Percentiles rank a stretch among this genome's conserved stretches.
These are phyloP conservation scores for Apiotrichum gamsii DNA, from an alignment of 1,284 basidiomycete species.

Conservation along the genomic window DNA sequence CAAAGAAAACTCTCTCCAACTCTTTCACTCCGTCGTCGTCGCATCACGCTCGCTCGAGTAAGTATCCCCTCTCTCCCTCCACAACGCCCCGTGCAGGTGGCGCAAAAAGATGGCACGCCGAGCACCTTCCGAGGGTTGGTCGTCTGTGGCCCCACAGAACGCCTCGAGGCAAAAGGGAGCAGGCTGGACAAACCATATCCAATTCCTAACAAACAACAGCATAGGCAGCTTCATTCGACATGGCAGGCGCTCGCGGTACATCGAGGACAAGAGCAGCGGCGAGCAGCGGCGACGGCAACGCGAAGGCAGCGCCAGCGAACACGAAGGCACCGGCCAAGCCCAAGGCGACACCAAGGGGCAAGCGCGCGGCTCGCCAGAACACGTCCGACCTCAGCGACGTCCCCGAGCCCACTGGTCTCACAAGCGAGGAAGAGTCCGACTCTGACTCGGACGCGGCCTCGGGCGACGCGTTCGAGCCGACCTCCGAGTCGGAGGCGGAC, in stretches of 20 bases:
- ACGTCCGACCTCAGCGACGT: not conserved
- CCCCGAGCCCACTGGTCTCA: slow-evolving; percentile 34
- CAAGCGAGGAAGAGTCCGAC: slow-evolving; percentile 16
- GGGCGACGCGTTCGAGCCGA: slow-evolving; percentile 11
- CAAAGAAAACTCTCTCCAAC: too few species aligned
- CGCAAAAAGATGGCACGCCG: too few species aligned
- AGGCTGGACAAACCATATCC: too few species aligned
- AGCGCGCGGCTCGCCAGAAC: too few species aligned
- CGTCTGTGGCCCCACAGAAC: too few species aligned
- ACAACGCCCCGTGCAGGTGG: not conserved
- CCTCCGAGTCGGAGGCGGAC: slow-evolving; percentile 17
- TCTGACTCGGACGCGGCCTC: slow-evolving; percentile 10
- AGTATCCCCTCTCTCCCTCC: too few species aligned
- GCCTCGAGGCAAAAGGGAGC: too few species aligned
- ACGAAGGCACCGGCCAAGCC: not conserved
- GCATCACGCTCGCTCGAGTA: too few species aligned
- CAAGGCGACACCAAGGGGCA: not conserved
- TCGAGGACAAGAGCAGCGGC: not conserved
- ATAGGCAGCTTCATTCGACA: not conserved
- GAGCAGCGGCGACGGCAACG: not conserved
- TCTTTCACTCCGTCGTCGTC: too few species aligned
- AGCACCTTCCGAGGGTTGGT: too few species aligned
- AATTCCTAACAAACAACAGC: not conserved
- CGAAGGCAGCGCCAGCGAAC: not conserved
- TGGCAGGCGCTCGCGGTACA: not conserved